Conservation (phyloP, 1,284 basidiomycete species). For the Athelia psychrophila region DNA sequence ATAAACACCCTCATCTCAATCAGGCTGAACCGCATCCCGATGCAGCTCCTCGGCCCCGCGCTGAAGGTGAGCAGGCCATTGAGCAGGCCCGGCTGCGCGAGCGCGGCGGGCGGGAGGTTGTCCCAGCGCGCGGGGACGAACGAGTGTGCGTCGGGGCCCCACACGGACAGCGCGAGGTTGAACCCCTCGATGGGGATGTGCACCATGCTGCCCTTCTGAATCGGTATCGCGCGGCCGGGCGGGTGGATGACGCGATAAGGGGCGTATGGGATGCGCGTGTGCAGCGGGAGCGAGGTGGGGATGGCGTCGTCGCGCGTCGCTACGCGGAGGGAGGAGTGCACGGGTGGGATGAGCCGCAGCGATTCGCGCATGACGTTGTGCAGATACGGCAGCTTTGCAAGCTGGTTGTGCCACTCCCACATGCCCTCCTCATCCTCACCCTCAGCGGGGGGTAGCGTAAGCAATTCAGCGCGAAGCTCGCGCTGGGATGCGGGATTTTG, state of each 20-base stretch:
- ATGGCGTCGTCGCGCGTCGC: slow-evolving; percentile 73
- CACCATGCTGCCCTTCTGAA: slow-evolving; percentile 68
- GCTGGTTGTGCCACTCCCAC: slow-evolving; percentile 47
- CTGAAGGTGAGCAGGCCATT: slow-evolving; percentile 73
- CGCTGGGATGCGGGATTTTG: slow-evolving; percentile 59
- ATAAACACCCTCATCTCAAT: slow-evolving; percentile 79
- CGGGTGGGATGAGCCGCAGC: slow-evolving; percentile 71
- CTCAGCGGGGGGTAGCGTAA: slow-evolving; percentile 35
- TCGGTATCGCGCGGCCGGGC: slow-evolving; percentile 40
- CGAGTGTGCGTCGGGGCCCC: slow-evolving; percentile 75
- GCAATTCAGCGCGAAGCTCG: slow-evolving; percentile 61
- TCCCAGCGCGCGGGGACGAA: slow-evolving; percentile 84
- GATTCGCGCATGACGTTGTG: slow-evolving; percentile 77
- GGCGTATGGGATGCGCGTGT: slow-evolving; percentile 23
- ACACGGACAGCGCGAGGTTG: slow-evolving; percentile 69
- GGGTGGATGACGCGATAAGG: slow-evolving; percentile 43
- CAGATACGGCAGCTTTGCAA: slow-evolving; percentile 69
- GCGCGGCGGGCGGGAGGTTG: slow-evolving; percentile 60
- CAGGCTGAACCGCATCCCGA: slow-evolving; percentile 74
- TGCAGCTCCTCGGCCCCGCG: slow-evolving; percentile 78
- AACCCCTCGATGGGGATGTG: slow-evolving; percentile 77
- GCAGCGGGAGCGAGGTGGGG: slow-evolving; percentile 66
- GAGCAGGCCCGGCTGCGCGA: slow-evolving; percentile 64
- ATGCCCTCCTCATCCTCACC: slow-evolving; percentile 47
- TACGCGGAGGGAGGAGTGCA: slow-evolving; percentile 78